Evolutionary conservation across 352 stramenopile genomes (phyloP), one percentile per base, ranked within the genome.

Genomic region (Phytophthora hybrid): DNA sequence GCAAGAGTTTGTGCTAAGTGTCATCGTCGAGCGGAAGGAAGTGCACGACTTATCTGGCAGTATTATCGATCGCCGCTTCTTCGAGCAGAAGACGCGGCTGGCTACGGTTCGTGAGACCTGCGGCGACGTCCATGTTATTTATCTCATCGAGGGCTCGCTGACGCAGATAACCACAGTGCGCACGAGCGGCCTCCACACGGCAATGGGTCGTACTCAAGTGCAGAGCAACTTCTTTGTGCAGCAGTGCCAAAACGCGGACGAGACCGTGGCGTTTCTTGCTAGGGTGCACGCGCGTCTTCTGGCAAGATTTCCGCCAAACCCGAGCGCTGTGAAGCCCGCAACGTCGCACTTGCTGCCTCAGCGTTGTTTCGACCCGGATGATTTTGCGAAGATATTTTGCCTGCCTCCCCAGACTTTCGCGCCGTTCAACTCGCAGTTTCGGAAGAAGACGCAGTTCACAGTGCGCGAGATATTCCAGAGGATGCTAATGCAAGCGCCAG

Each of bases 181-280:
- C 4, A 72, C 84, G 0, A 81, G 70, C 9, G 85, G 87, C 4
- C 73, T 96, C 1, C 74, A 91, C 44, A 94, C 88, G 4, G 87
- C 88, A 16, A 84, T 96, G 47, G 91, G 86, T 56, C 87, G 88
- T 37, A 96, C 87, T 0, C 88, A 95, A 46, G 79, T 96, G 59
- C 85, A 93, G 59, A 85, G 93, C 78, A 83, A 93, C 55, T 96
- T 95, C 63, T 93, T 94, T 58, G 87, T 96, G 18, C 87, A 95
- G 71, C 76, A 88, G 41, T 91, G 85, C 29, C 81, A 89, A 56
- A 93, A 89, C 41, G 80, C 85, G 1, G 90, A 96, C 64, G 90
- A 96, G 68, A 90, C 88, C 3, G 84, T 96, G 21, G 71, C 79
- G 23, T 95, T 95, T 66, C 77, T 96, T 3, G 69, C 82, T 31